Percentiles rank a stretch among this genome's conserved stretches.
Conservation (phyloP, 345 rosid genomes). For the Mercurialis annua region DNA sequence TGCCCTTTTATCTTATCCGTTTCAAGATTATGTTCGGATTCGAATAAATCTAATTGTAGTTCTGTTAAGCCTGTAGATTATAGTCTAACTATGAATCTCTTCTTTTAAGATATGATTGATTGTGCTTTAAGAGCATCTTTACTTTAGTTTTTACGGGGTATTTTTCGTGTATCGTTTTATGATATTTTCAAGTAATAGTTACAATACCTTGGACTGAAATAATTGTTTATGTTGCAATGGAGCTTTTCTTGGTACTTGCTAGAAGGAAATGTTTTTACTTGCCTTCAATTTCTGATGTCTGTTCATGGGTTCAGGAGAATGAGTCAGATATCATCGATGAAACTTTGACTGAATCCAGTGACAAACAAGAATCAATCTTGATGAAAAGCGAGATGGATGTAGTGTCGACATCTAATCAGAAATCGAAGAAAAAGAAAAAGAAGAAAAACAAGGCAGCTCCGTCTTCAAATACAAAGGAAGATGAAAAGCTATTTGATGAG, state of each 20-base stretch:
- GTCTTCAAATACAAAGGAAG: conserved; percentile 29
- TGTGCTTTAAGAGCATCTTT: no score
- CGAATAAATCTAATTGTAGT: no score
- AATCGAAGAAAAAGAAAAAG: conserved; percentile 83
- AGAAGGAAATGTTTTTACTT: not conserved
- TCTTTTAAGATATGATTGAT: no score
- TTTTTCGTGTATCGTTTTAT: no score
- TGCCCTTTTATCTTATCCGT: no score
- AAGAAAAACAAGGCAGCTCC: conserved; percentile 56
- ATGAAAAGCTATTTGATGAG: conserved; percentile 40
- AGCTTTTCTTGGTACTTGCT: not conserved
- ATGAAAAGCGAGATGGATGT: conserved; percentile 21
- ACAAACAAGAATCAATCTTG: conserved; percentile 16
- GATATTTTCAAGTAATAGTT: not conserved
- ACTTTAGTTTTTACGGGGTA: no score
- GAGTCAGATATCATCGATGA: conserved; percentile 36
- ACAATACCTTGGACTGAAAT: not conserved
- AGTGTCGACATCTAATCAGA: conserved; percentile 36
- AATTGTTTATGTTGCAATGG: not conserved
- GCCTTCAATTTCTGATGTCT: conserved; percentile 17
- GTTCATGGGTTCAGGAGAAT: conserved; percentile 37
- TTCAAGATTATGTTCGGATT: no score
- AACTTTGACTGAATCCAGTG: conserved; percentile 15
- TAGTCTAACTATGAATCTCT: no score
- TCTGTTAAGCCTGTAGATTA: no score